A percentile compares a stretch with the other conserved stretches of the same genome.
phyloP scores from a whole-genome alignment of 1,284 basidiomycete genomes.

The Sporisorium sorghi region DNA sequence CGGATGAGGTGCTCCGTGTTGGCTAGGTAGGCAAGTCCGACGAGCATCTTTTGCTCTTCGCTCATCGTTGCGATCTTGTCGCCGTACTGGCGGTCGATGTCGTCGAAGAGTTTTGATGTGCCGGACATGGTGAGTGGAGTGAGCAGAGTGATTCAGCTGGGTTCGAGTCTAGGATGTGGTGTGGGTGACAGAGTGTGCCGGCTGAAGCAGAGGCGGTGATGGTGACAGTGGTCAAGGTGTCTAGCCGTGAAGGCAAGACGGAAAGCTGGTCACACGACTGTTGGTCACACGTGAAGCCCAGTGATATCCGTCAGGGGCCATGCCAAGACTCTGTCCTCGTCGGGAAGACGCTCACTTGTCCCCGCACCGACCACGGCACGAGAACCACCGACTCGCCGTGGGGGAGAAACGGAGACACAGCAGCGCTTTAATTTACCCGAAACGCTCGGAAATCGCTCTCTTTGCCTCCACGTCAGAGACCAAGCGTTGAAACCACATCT shows the following conservation, averaged over 20 bases:
- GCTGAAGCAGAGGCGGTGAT: not conserved
- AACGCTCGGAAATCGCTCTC: not conserved
- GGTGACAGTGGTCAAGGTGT: not conserved
- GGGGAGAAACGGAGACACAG: not conserved
- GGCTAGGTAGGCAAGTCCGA: constrained; percentile 47
- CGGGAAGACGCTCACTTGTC: not conserved
- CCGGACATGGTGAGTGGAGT: constrained; percentile 34
- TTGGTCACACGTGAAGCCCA: constrained; percentile 25
- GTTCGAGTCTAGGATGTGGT: not conserved
- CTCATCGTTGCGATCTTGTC: constrained; percentile 17
- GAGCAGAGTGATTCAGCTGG: not conserved
- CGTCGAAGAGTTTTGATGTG: constrained; percentile 40
- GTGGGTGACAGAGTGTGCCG: not conserved
- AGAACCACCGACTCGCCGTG: not conserved
- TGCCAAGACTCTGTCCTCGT: constrained; percentile 18
- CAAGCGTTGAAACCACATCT: not conserved
- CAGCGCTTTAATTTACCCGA: not conserved
- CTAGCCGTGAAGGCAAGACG: not conserved
- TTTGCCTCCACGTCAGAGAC: constrained; percentile 9
- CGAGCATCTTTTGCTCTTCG: constrained; percentile 47
- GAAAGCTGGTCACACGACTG: not conserved
- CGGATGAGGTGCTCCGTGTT: constrained; percentile 41
- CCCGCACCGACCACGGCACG: constrained; percentile 2
- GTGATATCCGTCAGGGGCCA: not conserved
- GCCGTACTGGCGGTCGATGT: constrained; percentile 34